Evolutionary conservation across 768 basidiomycete genomes (phyloP), one percentile per base, ranked within the genome.

Genomic region (Termitomyces sp.): DNA sequence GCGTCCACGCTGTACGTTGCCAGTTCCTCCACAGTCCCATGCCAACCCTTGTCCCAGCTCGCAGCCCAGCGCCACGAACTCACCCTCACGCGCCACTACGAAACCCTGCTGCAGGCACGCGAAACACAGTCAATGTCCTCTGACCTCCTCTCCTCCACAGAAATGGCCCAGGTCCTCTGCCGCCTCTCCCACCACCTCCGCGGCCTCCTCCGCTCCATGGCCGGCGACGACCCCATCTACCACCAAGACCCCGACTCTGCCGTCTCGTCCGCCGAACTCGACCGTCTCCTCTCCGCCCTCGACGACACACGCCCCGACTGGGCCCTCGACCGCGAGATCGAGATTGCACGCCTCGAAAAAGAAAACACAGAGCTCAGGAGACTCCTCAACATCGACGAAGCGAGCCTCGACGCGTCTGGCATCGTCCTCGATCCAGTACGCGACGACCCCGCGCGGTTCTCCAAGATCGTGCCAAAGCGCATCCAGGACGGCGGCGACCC

Each of bases 1-100:
- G 95, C 59, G 88, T 87, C 59, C 89, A 98, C 68, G 87, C 64
- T 69, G 77, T 77, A 58, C 41, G 73, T 65, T 30, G 34, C 8
- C 69, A 98, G 95, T 75, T 89, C n/a, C n/a, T n/a, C n/a, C n/a
- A n/a, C n/a, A n/a, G n/a, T n/a, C n/a, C n/a, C n/a, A n/a, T n/a
- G n/a, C n/a, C 27, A 27, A 27, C 27, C n/a, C 27, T 27, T 27
- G 27, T 2, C 27, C 8, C 69, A 98, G 95, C 75, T 89, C 61
- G 92, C 95, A n/a, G 90, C 94, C 0, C 91, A 95, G 67, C 88
- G 89, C 61, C 93, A 98, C 67, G 93, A 97, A 66, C 78, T 89
- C 11, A 90, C 89, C 0, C 75, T 98, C 15, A 89, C 89, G 53
- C 85, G 88, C 52, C 95, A 98, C 69, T 98, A 98, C 72, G 95